Percentiles rank a stretch among this genome's conserved stretches.
These are phyloP conservation scores for Exserohilum rostratum DNA, from an alignment of 2,329 filamentous ascomycete genomes.

Conservation along the genomic window DNA sequence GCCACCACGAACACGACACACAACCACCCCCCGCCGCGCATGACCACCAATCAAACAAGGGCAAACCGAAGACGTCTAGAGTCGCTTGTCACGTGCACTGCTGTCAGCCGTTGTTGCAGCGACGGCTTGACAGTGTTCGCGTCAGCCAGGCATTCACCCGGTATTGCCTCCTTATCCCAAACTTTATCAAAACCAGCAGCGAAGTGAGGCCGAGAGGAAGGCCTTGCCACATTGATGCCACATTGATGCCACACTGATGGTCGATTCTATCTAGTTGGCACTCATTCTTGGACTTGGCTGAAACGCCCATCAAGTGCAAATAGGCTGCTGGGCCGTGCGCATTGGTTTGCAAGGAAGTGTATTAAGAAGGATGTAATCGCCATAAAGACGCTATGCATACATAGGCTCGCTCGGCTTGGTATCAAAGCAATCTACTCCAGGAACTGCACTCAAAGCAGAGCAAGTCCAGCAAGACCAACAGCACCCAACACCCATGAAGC, in stretches of 20 bases:
- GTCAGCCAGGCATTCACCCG: too few species aligned
- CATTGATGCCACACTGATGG: too few species aligned
- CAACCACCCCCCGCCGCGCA: background rate
- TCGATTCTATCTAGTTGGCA: background rate
- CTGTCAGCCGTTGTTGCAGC: background rate
- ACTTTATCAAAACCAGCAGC: background rate
- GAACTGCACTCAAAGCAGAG: conserved; percentile 28
- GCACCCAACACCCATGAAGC: conserved; percentile 45
- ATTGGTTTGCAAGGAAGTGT: background rate
- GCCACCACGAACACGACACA: background rate
- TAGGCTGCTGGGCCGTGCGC: background rate
- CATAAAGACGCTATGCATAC: background rate
- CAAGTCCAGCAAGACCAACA: conserved; percentile 41
- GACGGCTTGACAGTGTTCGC: background rate
- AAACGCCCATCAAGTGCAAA: background rate
- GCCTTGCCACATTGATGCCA: background rate
- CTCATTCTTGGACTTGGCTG: background rate
- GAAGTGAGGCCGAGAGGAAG: too few species aligned
- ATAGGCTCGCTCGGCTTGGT: background rate
- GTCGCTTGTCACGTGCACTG: background rate
- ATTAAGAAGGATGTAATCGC: background rate
- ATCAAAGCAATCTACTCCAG: background rate
- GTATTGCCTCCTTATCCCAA: background rate
- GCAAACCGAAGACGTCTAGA: too few species aligned
- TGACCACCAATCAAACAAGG: background rate